phyloP scores from a whole-genome alignment of 176 grass and related monocot species.

The Calamus simplicifolius region DNA sequence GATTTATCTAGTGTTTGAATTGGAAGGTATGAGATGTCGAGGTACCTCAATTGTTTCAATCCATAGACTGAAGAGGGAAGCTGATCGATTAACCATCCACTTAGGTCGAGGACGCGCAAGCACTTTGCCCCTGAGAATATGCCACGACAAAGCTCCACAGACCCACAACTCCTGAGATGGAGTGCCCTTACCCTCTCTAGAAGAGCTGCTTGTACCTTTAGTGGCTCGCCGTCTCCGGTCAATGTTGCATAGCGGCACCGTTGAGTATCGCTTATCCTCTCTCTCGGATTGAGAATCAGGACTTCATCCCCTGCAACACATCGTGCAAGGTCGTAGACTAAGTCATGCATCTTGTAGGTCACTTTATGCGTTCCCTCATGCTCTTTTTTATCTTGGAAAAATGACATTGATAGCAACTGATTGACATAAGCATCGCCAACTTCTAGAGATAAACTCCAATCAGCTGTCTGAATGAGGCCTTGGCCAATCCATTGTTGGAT shows the following conservation, averaged over 20 bases:
- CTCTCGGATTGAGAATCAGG: constrained; percentile 9
- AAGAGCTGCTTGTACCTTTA: too few relatives aligned
- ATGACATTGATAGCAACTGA: constrained; percentile 1
- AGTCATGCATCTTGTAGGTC: not conserved
- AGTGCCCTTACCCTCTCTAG: too few relatives aligned
- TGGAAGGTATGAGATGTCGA: constrained; percentile 11
- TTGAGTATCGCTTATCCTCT: too few relatives aligned
- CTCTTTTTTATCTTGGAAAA: not conserved
- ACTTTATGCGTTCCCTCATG: not conserved
- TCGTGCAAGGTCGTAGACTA: constrained; percentile 19
- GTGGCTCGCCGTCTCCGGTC: too few relatives aligned
- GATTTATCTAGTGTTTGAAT: not conserved
- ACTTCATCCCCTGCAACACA: constrained; percentile 19
- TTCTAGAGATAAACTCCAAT: not conserved
- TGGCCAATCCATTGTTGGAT: constrained; percentile 23
- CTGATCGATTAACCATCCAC: too few relatives aligned
- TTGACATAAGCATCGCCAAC: not conserved
- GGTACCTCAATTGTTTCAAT: constrained; percentile 21
- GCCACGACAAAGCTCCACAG: too few relatives aligned
- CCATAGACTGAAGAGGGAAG: too few relatives aligned
- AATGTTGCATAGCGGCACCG: too few relatives aligned
- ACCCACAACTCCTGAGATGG: too few relatives aligned
- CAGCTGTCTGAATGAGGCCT: constrained; percentile 10
- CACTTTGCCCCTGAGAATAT: too few relatives aligned
- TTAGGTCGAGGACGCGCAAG: too few relatives aligned